Percentiles rank a stretch among this genome's conserved stretches.
These are phyloP conservation scores for Coemansia guatemalensis DNA, from an alignment of 192 early-diverging fungal species.

Conservation along the genomic window DNA sequence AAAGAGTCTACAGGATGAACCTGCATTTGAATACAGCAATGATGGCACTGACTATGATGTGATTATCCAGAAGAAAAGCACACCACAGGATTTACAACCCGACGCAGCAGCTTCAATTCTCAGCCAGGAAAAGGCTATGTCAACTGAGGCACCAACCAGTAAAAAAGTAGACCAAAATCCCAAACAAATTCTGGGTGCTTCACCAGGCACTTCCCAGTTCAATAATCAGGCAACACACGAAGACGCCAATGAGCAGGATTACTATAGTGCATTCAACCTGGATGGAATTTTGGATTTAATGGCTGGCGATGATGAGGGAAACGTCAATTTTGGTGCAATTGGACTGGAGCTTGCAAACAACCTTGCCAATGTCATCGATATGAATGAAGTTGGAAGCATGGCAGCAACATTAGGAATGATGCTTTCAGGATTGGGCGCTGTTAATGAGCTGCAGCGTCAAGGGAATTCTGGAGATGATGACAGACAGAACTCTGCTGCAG, in stretches of 20 bases:
- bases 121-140: neutral
- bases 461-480: neutral
- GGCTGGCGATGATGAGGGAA: constrained; percentile 45
- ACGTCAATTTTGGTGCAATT: constrained; percentile 50
- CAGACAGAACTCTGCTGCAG: neutral
- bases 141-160: neutral
- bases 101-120: neutral
- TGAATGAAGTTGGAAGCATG: constrained; percentile 47
- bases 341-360: constrained; percentile 43
- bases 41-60: constrained; percentile 16
- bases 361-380: constrained; percentile 45
- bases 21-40: constrained; percentile 7
- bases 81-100: neutral
- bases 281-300: constrained; percentile 42
- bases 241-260: neutral
- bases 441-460: constrained; percentile 32
- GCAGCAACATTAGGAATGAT: constrained; percentile 39
- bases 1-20: neutral
- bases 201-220: neutral
- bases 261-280: constrained; percentile 32
- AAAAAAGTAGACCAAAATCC: neutral
- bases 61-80: constrained; percentile 5
- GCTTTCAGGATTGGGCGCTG: constrained; percentile 46
- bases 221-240: neutral
- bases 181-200: neutral